Evolutionary conservation across 208 protist genomes (phyloP).

Genomic region (Porcisia deanei): DNA sequence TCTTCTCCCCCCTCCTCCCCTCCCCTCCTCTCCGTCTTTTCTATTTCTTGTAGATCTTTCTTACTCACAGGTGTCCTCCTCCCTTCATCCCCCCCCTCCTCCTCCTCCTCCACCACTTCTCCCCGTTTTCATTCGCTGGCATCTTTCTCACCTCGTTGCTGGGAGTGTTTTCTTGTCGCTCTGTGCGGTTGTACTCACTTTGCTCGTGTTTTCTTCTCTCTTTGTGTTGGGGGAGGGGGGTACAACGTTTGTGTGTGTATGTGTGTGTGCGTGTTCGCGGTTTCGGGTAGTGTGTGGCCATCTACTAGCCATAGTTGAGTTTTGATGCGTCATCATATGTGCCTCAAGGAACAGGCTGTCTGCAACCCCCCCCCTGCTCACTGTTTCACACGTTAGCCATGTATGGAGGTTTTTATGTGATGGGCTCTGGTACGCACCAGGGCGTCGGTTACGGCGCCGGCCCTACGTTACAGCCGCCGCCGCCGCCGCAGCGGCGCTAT

Average conservation of each 20-base stretch:
- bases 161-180: neutral
- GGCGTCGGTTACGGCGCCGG: slow-evolving; percentile 13
- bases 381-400: slow-evolving; percentile 5
- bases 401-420: slow-evolving; percentile 34
- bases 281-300: neutral
- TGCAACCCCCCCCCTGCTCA: neutral
- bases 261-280: neutral
- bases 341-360: neutral
- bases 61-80: too few species aligned
- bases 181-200: too few species aligned
- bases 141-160: neutral
- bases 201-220: neutral
- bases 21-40: too few species aligned
- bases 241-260: neutral
- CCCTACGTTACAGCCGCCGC: slow-evolving; percentile 24
- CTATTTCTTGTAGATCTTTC: too few species aligned
- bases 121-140: neutral
- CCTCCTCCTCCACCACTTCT: neutral
- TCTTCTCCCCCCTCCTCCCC: too few species aligned
- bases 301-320: neutral
- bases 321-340: neutral
- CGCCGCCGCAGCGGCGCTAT: slow-evolving; percentile 8
- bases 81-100: neutral
- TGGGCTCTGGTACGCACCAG: slow-evolving; percentile 27
- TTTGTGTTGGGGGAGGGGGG: neutral